phyloP scores from a whole-genome alignment of 2,329 filamentous ascomycete species.

The Rhytidhysteron rufulum region DNA sequence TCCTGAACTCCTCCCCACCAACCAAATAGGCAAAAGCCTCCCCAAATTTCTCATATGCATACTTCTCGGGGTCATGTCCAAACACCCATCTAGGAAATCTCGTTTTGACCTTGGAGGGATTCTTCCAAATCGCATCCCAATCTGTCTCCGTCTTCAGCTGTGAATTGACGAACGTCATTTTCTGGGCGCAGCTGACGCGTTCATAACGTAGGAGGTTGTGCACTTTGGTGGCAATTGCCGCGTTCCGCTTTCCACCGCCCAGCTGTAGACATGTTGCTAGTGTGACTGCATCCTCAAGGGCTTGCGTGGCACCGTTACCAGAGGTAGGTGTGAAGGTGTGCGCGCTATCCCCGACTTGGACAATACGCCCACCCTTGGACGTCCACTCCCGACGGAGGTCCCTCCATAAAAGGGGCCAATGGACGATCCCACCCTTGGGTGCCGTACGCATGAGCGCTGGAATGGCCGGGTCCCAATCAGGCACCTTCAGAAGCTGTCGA shows the following conservation, averaged over 20 bases:
- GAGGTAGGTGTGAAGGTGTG: constrained; percentile 49
- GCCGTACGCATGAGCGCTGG: constrained; percentile 10
- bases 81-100: background rate
- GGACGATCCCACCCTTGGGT: constrained; percentile 25
- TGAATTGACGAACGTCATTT: too few species aligned
- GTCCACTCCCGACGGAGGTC: constrained; percentile 48
- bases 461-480: background rate
- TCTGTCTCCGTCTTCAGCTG: too few species aligned
- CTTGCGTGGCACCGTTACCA: constrained; percentile 47
- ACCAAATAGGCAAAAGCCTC: too few species aligned
- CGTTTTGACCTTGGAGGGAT: background rate
- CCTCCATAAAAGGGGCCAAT: constrained; percentile 50
- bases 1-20: too few species aligned
- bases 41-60: background rate
- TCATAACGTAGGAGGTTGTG: too few species aligned
- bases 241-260: background rate
- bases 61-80: constrained; percentile 1
- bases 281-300: constrained; percentile 41
- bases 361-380: constrained; percentile 41
- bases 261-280: constrained; percentile 2
- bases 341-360: constrained; percentile 47
- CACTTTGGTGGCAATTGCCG: too few species aligned
- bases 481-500: background rate
- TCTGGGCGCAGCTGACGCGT: too few species aligned
- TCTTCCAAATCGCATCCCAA: background rate